Evolutionary conservation across 129 eudicot genomes (phyloP), one percentile per base, ranked within the genome.

Genomic region (Oenanthe sinensis): DNA sequence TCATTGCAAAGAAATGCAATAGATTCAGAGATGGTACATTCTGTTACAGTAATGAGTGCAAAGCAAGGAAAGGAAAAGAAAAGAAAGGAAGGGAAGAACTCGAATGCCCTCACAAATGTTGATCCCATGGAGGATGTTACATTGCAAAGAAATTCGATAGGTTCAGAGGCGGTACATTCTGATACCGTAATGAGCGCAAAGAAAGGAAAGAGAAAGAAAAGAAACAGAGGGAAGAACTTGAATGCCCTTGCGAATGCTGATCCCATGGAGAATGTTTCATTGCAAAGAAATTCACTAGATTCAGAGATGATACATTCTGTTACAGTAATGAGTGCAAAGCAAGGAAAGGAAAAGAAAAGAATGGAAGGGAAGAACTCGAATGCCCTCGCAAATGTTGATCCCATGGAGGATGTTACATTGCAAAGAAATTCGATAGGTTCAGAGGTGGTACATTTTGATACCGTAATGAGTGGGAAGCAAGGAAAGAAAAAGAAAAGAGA

Each of bases 401-500:
- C 62, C 26, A 6, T 58, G 67, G 67, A 63, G 70, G 36, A 65
- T 28, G 40, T 65, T 28, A 65, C 15, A 13, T 6, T 28, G 71
- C 36, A 0, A 28, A 65, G 71, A 65, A 24, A 65, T 65, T 65
- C 40, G 1, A 28, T 26, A 13, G 39, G 6, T 28, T 69, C 74
- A 1, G 74, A 37, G 22, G 37, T 30, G 43, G 8, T 2, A 36
- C 45, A 15, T 68, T 68, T 44, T 68, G 73, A 68, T 28, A 33
- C 12, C 0, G 74, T 33, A 15, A 28, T 36, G 43, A 36, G 39
- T 54, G 71, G 62, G n/a, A 22, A 16, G 45, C 44, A 33, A 65
- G 77, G 49, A 77, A 71, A 71, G 74, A 43, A 72, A n/a, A 69
- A 37, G 39, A 82, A 69, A 43, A 71, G 44, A 33, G 52, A 33